Evolutionary conservation across 768 basidiomycete genomes (phyloP).

Genomic region (Leccinum imitatum): DNA sequence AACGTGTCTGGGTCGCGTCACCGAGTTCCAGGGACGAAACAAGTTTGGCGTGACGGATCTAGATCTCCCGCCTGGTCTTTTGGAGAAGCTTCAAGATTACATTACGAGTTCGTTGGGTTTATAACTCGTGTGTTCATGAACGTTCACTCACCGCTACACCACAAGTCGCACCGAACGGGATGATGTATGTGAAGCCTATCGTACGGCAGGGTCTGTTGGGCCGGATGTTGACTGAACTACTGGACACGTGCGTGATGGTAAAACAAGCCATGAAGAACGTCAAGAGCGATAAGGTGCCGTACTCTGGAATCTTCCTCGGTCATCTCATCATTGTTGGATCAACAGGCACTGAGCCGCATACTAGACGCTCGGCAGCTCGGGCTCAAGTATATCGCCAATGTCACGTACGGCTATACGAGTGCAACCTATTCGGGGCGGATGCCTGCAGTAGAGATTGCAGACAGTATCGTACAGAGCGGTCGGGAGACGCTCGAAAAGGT

Average conservation of each 20-base stretch:
- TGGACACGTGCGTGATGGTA: slow-evolving; percentile 97
- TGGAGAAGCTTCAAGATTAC: slow-evolving; percentile 71
- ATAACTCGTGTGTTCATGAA: not conserved
- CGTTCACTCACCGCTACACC: not conserved
- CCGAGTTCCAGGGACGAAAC: slow-evolving; percentile 82
- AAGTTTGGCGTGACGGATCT: slow-evolving; percentile 86
- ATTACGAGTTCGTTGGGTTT: slow-evolving; percentile 58
- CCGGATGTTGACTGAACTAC: slow-evolving; percentile 88
- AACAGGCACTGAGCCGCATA: slow-evolving; percentile 67
- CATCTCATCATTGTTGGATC: not conserved
- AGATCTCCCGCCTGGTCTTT: slow-evolving; percentile 60
- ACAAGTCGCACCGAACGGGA: slow-evolving; percentile 91
- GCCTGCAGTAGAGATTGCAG: slow-evolving; percentile 98
- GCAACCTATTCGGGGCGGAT: slow-evolving; percentile 95
- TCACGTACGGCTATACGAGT: slow-evolving; percentile 94
- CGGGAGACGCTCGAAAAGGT: slow-evolving; percentile 95
- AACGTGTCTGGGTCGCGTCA: slow-evolving; percentile 87
- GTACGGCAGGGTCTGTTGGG: slow-evolving; percentile 84
- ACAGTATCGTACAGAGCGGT: slow-evolving; percentile 96
- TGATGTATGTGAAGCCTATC: slow-evolving; percentile 85
- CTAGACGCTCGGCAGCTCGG: slow-evolving; percentile 91
- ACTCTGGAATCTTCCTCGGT: no score
- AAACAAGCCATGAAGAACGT: slow-evolving; percentile 92
- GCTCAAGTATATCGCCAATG: slow-evolving; percentile 92
- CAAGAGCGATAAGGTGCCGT: slow-evolving; percentile 67